phyloP scores from a whole-genome alignment of 2,329 filamentous ascomycete genomes.

The Neonectria faginata region DNA sequence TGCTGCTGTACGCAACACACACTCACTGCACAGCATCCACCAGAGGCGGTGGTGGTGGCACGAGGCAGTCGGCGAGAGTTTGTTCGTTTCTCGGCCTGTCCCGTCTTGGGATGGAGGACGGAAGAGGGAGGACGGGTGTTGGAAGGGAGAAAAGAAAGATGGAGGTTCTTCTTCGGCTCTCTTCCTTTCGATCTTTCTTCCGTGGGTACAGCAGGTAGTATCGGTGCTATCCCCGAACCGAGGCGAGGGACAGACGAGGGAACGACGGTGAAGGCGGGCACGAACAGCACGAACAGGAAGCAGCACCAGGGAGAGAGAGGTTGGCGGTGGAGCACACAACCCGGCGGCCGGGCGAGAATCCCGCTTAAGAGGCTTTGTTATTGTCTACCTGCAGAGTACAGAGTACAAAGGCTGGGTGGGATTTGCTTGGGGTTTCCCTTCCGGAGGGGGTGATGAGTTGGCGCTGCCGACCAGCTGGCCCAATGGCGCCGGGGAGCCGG shows the following conservation, averaged over 20 bases:
- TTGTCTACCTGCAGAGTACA: constrained; percentile 47
- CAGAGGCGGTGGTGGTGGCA: background rate
- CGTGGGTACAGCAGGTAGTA: background rate
- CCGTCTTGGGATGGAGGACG: background rate
- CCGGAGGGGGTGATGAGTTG: constrained; percentile 52
- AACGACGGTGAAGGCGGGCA: constrained; percentile 1
- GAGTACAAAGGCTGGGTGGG: constrained; percentile 37
- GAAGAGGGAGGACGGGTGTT: background rate
- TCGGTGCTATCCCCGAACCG: constrained; percentile 19
- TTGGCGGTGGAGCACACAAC: constrained; percentile 22
- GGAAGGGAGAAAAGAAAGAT: too few species aligned
- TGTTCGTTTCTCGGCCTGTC: constrained; percentile 9
- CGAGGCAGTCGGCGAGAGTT: constrained; percentile 1
- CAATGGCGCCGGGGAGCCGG: constrained; percentile 49
- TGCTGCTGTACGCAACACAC: constrained; percentile 13
- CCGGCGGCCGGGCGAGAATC: constrained; percentile 20
- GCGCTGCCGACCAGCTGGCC: constrained; percentile 52
- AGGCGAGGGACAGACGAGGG: too few species aligned
- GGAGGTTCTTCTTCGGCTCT: background rate
- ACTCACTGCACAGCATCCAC: constrained; percentile 23
- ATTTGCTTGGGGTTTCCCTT: constrained; percentile 12
- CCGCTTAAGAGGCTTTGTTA: constrained; percentile 48
- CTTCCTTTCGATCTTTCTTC: background rate
- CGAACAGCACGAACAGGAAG: constrained; percentile 1
- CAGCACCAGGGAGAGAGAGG: constrained; percentile 20